Percentiles rank a stretch among this genome's conserved stretches.
Conservation (phyloP, 768 basidiomycete genomes). For the Xanthoconium stramineum region DNA sequence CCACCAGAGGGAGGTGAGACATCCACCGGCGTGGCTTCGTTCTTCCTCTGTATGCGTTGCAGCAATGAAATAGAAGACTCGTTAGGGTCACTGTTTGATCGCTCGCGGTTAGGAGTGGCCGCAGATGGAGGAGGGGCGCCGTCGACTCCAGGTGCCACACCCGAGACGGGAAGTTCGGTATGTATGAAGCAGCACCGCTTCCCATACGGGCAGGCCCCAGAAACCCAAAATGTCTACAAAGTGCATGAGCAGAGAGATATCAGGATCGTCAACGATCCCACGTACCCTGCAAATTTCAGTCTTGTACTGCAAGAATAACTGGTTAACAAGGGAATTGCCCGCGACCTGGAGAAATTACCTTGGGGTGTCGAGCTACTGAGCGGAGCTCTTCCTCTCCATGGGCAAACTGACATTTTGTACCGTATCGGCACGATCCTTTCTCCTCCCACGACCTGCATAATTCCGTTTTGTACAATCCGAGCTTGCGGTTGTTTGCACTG, state of each 20-base stretch:
- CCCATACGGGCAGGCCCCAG: slow-evolving; percentile 89
- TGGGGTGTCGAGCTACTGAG: slow-evolving; percentile 82
- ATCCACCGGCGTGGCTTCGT: slow-evolving; percentile 60
- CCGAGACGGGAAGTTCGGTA: slow-evolving; percentile 74
- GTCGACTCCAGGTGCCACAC: slow-evolving; percentile 51
- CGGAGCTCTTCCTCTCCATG: slow-evolving; percentile 89
- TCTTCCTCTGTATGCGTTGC: slow-evolving; percentile 70
- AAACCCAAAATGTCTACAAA: slow-evolving; percentile 85
- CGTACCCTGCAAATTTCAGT: slow-evolving; percentile 89
- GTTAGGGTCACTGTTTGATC: slow-evolving; percentile 79
- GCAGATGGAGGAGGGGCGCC: slow-evolving; percentile 50
- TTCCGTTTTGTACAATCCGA: slow-evolving; percentile 89
- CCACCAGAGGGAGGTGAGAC: slow-evolving; percentile 37
- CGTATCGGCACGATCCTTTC: slow-evolving; percentile 83
- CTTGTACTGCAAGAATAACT: slow-evolving; percentile 61
- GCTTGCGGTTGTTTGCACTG: slow-evolving; percentile 88
- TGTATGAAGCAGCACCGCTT: slow-evolving; percentile 94
- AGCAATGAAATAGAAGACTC: slow-evolving; percentile 69
- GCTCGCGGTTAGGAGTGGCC: slow-evolving; percentile 58
- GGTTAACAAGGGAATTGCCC: slow-evolving; percentile 12
- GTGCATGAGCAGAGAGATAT: slow-evolving; percentile 6
- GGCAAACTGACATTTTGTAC: slow-evolving; percentile 88
- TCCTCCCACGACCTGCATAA: slow-evolving; percentile 91
- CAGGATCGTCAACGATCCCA: slow-evolving; percentile 1
- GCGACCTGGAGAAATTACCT: slow-evolving; percentile 45